Base-by-base conservation (phyloP, 306 rosid genomes). In the Dryas alaskensis region DNA sequence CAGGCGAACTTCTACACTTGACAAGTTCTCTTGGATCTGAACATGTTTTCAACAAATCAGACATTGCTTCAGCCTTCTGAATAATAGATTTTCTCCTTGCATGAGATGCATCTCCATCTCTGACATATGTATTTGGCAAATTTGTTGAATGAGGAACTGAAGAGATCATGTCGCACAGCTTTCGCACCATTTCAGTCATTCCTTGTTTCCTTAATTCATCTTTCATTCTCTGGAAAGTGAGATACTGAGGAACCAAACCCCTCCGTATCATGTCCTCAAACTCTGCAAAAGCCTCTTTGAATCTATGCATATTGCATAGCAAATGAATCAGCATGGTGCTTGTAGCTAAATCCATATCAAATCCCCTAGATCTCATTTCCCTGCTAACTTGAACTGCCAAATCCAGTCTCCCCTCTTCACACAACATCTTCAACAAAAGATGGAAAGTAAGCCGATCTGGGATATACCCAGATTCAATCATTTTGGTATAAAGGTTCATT, bases 371-470 rank as follows among this genome's bases (percentile, higher is more conserved):
- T 80, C 86, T 89, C 98, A 94, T 94, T 84, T 94, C 96, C 83
- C 86, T 82, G 78, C 87, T 75, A 69, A 94, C 90, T 82, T 84
- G 94, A 85, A 89, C 74, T 37, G 97, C 96, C 82, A 91, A 76
- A 13, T 87, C 87, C 65, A 88, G 80, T 77, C 84, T 89, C 85
- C 81, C 92, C 74, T 86, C 96, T 60, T 94, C 96, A 60, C 96
- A 88, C 64, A 91, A 78, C 96, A 91, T 91, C 82, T 91, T 94
- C 88, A 94, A 52, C 82, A 94, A 67, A 79, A 94, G 95, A 79
- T 94, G 92, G 83, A 87, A 94, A 27, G 97, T 87, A 60, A 92
- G 86, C 49, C 86, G 86, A 81, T 94, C 90, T 0, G 90, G 97
- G 65, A 80, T 57, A 81, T 94, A 66, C 71, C 97, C 98, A 45